A percentile compares a stretch with the other conserved stretches of the same genome.
phyloP scores from a whole-genome alignment of 2,329 filamentous ascomycete species.

The Phialophora expanda region DNA sequence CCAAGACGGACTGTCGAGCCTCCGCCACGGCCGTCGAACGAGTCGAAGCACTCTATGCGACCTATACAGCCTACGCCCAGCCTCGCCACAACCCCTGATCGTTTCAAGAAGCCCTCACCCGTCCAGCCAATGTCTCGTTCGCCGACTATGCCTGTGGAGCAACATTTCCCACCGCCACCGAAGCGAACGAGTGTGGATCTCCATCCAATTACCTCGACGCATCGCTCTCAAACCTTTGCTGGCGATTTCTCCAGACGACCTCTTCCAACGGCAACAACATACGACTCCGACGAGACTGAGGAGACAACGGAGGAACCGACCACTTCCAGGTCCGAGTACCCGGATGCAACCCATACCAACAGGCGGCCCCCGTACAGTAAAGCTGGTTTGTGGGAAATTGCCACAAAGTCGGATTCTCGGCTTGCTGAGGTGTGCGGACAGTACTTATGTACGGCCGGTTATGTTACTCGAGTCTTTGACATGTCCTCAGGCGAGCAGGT shows the following conservation, averaged over 20 bases:
- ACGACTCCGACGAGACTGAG: conserved; percentile 59
- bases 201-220: conserved; percentile 22
- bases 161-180: conserved; percentile 44
- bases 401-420: conserved; percentile 84
- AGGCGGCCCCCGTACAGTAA: conserved; percentile 78
- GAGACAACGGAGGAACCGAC: conserved; percentile 55
- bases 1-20: conserved; percentile 47
- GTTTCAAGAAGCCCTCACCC: conserved; percentile 27
- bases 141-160: conserved; percentile 36
- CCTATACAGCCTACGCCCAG: conserved; percentile 11
- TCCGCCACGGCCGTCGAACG: conserved; percentile 36
- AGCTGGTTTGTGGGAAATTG: conserved; percentile 74
- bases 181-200: conserved; percentile 40
- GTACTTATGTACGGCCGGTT: conserved; percentile 83
- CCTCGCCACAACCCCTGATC: conserved; percentile 23
- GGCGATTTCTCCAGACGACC: conserved; percentile 16
- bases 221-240: conserved; percentile 26
- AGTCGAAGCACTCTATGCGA: conserved; percentile 33
- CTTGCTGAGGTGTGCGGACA: conserved; percentile 87
- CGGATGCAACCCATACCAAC: conserved; percentile 83
- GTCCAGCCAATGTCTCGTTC: conserved; percentile 32
- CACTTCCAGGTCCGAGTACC: conserved; percentile 69
- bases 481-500: conserved; percentile 79
- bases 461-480: conserved; percentile 87
- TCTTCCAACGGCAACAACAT: conserved; percentile 39